Evolutionary conservation across 2,329 filamentous ascomycete genomes (phyloP).

Genomic region (Aspergillus sp.): DNA sequence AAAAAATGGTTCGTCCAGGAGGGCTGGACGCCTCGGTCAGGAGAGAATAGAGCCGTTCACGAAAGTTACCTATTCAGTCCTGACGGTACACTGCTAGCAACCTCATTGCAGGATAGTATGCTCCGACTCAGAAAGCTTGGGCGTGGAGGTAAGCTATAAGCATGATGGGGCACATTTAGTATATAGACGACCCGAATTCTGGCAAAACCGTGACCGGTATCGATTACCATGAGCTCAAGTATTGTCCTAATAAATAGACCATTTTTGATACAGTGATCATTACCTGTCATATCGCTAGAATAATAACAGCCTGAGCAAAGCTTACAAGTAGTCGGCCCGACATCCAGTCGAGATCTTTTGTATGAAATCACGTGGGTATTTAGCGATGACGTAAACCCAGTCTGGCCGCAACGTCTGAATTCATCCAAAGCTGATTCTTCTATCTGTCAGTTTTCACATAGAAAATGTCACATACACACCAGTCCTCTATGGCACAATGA

Average conservation of each 20-base stretch:
- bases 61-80: constrained; percentile 44
- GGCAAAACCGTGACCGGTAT: too few relatives aligned
- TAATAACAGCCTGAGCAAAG: too few relatives aligned
- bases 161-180: too few relatives aligned
- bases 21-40: constrained; percentile 41
- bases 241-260: too few relatives aligned
- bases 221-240: too few relatives aligned
- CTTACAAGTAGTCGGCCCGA: too few relatives aligned
- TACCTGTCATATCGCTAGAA: too few relatives aligned
- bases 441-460: constrained; percentile 1
- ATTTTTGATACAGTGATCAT: too few relatives aligned
- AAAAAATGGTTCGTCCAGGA: constrained; percentile 49
- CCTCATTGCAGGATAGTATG: constrained; percentile 48
- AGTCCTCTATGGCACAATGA: constrained; percentile 26
- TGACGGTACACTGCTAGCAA: constrained; percentile 42
- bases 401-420: not conserved
- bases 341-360: too few relatives aligned
- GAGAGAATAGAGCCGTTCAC: constrained; percentile 42
- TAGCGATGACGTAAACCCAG: not conserved
- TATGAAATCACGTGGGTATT: too few relatives aligned
- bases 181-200: too few relatives aligned
- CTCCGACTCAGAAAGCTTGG: constrained; percentile 25
- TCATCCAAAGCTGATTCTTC: not conserved
- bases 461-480: constrained; percentile 4
- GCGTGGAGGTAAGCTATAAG: constrained; percentile 17